phyloP scores from a whole-genome alignment of 805 yeast genomes.

The Ogataea sp. region DNA sequence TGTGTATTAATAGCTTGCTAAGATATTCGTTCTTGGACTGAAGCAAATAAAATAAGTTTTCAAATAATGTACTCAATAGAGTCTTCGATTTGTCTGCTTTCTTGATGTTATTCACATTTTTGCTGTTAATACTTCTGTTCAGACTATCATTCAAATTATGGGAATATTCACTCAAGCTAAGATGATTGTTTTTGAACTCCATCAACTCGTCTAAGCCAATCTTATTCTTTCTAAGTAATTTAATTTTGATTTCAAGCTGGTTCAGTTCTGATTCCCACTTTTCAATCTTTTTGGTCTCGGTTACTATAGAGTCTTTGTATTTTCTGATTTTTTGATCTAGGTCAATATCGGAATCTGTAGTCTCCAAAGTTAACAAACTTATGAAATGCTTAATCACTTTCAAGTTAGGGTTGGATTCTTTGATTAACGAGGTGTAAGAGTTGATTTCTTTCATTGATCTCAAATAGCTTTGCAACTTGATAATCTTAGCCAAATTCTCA shows the following conservation, averaged over 20 bases:
- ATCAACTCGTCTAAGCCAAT: constrained; percentile 59
- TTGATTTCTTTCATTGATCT: constrained; percentile 58
- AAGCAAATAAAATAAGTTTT: constrained; percentile 68
- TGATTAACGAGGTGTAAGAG: constrained; percentile 67
- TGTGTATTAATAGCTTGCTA: constrained; percentile 37
- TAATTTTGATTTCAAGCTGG: constrained; percentile 70
- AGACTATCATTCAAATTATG: constrained; percentile 16
- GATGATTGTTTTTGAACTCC: constrained; percentile 29
- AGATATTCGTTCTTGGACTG: constrained; percentile 80
- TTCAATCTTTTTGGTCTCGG: constrained; percentile 63
- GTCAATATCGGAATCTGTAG: constrained; percentile 64
- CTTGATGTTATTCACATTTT: background rate
- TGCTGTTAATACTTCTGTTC: constrained; percentile 10
- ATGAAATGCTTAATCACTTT: constrained; percentile 72
- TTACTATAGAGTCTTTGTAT: constrained; percentile 59
- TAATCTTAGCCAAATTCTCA: constrained; percentile 46
- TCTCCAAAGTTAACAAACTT: constrained; percentile 54
- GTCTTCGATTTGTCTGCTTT: constrained; percentile 31
- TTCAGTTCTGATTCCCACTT: constrained; percentile 66
- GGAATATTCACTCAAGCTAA: constrained; percentile 18
- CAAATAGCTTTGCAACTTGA: constrained; percentile 67
- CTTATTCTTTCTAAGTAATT: constrained; percentile 70
- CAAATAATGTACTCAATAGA: constrained; percentile 58
- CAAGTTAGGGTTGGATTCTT: constrained; percentile 69
- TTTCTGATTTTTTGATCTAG: constrained; percentile 66